Base-by-base conservation (phyloP, 352 stramenopile species). In the Pythium monospermum region DNA sequence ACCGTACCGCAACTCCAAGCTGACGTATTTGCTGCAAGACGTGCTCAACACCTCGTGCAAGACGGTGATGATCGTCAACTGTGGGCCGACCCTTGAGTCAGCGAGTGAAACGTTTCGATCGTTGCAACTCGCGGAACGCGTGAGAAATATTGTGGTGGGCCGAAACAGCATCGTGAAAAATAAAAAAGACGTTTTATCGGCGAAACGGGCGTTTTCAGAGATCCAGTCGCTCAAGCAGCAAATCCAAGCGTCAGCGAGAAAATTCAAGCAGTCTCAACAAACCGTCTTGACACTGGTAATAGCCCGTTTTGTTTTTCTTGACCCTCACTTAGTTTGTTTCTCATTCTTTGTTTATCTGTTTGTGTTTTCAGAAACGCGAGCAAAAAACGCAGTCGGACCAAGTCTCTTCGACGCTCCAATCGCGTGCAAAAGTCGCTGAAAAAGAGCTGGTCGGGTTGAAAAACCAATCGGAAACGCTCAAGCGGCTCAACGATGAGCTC, bases 1-100 rank as follows among this genome's bases (percentile, higher is more conserved):
- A 28, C 96, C 96, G 33, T 99, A 98, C 58, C 78, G 96, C 64
- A 98, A 99, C 68, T 98, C 87, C 5, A 99, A 99, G 74, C 82
- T 99, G 7, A 99, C 97, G n/a, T 94, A 96, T 55, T 63, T 99
- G 31, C 66, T 99, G 6, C 85, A 98, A 67, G 94, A 98, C 77
- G 91, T 90, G 52, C 84, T 86, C 56, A 88, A 91, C 40, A 85
- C 79, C 22, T 85, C 76, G 26, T 90, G 80, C 55, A 98, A 98
- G 73, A 96, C 91, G 8, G 73, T 97, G 26, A 98, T 98, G 87
- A 96, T 98, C 59, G 85, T 97, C 28, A 94, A 93, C 35, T 78
- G 96, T 10, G 89, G 82, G 6, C 90, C 90, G 4, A 90, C 80
- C 1, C 71, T 83, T 39, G 77, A 90, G 49, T 88, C 81, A 25